Evolutionary conservation across 2,329 filamentous ascomycete species (phyloP), one percentile per base, ranked within the genome.

Genomic region (Aspergillus ustus): DNA sequence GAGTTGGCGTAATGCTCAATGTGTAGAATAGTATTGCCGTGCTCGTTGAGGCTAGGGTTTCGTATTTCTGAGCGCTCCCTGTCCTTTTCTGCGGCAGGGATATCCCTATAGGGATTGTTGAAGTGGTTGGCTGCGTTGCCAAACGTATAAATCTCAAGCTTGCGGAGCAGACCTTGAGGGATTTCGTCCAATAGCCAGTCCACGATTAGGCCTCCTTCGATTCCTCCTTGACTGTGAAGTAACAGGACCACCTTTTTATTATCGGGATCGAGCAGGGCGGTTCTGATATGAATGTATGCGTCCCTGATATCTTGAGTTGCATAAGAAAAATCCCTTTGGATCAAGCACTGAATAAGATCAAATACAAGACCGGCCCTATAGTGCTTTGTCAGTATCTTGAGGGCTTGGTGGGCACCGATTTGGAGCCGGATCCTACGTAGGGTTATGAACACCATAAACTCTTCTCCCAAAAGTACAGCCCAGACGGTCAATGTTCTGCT

Each of bases 1-100:
- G 83, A 84, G 71, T 93, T 90, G 2, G 88, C 89, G 70, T 93
- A 95, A 75, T 95, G 91, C 75, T 95, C 91, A 44, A 95, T 89
- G 66, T 93, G 84, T 6, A 84, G 82, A 55, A 94, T 88, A 2
- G 85, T 84, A 45, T 66, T 59, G 9, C 49, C 55, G 6, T 22
- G 49, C 4, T 0, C 20, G 3, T n/a, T 50, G 44, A 9, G 3
- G 13, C 34, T 29, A 15, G 7, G 29, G 28, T 13, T 19, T 25
- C 40, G 31, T 9, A 3, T 20, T 6, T n/a, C 17, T 13, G 5
- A 46, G 17, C 7, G 6, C 34, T 40, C 8, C 13, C 34, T 25
- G 6, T 40, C 25, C 37, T 52, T 45, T 15, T 51, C 25, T 4
- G n/a, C 28, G 59, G 76, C 68, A 13, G 74, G 73, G n/a, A 72